A percentile compares a stretch with the other conserved stretches of the same genome.
phyloP scores from a whole-genome alignment of 1,284 basidiomycete genomes.

The Ustilago sp. region DNA sequence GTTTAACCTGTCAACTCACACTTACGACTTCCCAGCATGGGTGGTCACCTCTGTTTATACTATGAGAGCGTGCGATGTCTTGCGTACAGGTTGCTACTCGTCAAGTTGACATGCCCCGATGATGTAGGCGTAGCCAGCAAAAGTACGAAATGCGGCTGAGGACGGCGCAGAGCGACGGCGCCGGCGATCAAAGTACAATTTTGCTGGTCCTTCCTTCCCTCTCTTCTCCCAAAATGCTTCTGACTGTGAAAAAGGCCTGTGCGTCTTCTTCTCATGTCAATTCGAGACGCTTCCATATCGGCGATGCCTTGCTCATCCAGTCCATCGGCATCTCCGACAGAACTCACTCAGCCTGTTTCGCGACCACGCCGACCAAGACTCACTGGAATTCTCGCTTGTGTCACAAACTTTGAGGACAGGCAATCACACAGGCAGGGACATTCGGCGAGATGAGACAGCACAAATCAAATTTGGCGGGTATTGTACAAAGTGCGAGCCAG shows the following conservation, averaged over 20 bases:
- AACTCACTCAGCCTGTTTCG: neutral
- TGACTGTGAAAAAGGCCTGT: slow-evolving; percentile 19
- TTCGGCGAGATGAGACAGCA: slow-evolving; percentile 12
- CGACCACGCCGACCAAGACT: neutral
- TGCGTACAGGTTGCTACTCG: no score
- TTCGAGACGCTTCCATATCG: neutral
- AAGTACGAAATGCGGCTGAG: neutral
- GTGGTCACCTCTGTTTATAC: no score
- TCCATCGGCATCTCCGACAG: slow-evolving; percentile 4
- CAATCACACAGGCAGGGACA: neutral
- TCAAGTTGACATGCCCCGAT: neutral
- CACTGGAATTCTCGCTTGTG: neutral
- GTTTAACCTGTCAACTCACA: slow-evolving; percentile 3
- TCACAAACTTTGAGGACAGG: neutral
- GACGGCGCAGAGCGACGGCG: neutral
- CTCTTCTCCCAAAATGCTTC: neutral
- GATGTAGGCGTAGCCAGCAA: neutral
- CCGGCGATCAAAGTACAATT: neutral
- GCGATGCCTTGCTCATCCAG: neutral
- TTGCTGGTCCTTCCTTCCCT: neutral
- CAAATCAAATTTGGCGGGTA: slow-evolving; percentile 29
- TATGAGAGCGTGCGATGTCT: no score
- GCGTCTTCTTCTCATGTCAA: slow-evolving; percentile 10
- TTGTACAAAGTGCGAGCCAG: slow-evolving; percentile 43
- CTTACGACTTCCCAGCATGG: no score